Percentiles rank a stretch among this genome's conserved stretches.
phyloP scores from a whole-genome alignment of 805 yeast species.

The Kuraishia floccosa region DNA sequence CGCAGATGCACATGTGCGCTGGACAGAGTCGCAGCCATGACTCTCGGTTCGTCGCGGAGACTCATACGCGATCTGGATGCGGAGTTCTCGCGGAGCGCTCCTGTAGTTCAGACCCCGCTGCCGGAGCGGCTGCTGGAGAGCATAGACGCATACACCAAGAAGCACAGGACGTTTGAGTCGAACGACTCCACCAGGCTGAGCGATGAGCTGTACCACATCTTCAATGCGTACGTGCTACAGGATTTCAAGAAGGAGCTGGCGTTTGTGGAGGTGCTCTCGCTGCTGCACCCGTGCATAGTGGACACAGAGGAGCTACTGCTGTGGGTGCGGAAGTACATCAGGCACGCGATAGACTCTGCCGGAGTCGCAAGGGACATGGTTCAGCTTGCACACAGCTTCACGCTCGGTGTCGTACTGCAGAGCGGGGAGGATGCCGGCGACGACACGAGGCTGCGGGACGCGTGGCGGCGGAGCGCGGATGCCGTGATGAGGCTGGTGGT shows the following conservation, averaged over 20 bases:
- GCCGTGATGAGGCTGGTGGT: conserved; percentile 9
- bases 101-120: neutral
- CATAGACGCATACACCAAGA: conserved; percentile 8
- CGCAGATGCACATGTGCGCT: too few species aligned
- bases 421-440: conserved; percentile 2
- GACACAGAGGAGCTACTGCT: conserved; percentile 20
- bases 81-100: conserved; percentile 3
- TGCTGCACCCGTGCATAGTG: conserved; percentile 19
- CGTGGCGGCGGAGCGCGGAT: conserved; percentile 6
- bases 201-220: conserved; percentile 23
- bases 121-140: conserved; percentile 1
- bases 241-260: conserved; percentile 20
- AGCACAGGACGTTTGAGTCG: conserved; percentile 23
- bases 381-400: conserved; percentile 3
- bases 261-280: conserved; percentile 26
- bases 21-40: neutral
- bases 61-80: conserved; percentile 6
- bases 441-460: conserved; percentile 4
- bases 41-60: conserved; percentile 6
- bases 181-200: conserved; percentile 19
- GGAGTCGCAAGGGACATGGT: conserved; percentile 32
- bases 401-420: conserved; percentile 4
- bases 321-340: conserved; percentile 39
- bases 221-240: conserved; percentile 18
- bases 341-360: conserved; percentile 48